Base-by-base conservation (phyloP, 306 rosid genomes). In the Heteromeles arbutifolia region DNA sequence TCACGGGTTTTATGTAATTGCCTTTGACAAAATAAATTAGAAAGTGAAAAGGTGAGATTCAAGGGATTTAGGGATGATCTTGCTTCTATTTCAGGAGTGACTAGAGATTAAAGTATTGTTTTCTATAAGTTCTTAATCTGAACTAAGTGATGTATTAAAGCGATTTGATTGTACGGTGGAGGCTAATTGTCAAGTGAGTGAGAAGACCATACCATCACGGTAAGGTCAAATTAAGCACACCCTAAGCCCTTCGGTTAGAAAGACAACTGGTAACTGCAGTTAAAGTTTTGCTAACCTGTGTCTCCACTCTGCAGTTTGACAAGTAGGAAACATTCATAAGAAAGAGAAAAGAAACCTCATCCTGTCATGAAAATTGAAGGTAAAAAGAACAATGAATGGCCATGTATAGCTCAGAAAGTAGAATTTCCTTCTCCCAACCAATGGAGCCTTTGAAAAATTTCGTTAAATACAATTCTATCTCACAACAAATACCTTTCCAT, bases 391-490 rank as follows among this genome's bases (percentile, higher is more conserved):
- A 43, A 52, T 5, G 58, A 21, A 53, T 18, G 19, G n/a, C 58
- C 8, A 9, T 9, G 44, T 39, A 19, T 8, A 19, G 58, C 58
- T 19, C 58, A 53, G 58, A 53, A 53, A 53, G 58, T 53, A 53
- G 58, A 67, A 69, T 65, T 68, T 26, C 31, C 22, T 25, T 24
- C 25, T 75, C 37, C 12, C 66, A 48, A 48, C 25, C 41, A 54
- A 15, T 41, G 28, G 29, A 73, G 24, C 48, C 74, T 18, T 59
- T 6, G 21, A 26, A 45, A 70, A 54, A 24, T 69, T 70, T 66
- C 54, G 74, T 53, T 75, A 70, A 74, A 48, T 74, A 72, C 75
- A 77, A n/a, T 53, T 72, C 80, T 21, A 17, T 34, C 67, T 44
- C 57, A 78, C 59, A 61, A 52, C 8, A 67, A 67, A 61, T 59